These are phyloP conservation scores for Chalaropsis thielavioides DNA, from an alignment of 2,329 filamentous ascomycete genomes.

Conservation along the genomic window DNA sequence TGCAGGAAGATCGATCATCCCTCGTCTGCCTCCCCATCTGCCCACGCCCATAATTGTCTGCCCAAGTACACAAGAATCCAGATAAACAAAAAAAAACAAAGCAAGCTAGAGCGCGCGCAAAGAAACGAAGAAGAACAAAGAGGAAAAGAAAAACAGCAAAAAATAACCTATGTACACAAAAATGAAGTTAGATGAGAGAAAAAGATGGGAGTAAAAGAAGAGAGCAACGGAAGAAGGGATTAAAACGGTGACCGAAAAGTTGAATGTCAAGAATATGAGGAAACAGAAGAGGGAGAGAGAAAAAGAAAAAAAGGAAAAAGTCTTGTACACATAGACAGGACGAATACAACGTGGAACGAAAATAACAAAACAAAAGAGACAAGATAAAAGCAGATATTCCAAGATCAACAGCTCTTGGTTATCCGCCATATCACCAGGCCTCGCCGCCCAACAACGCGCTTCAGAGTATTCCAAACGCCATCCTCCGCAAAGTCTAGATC, in stretches of 20 bases:
- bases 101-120: background rate
- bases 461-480: conserved; percentile 56
- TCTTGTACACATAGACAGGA: too few species aligned
- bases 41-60: background rate
- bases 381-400: conserved; percentile 12
- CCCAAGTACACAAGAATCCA: background rate
- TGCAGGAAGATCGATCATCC: background rate
- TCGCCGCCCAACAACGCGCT: conserved; percentile 49
- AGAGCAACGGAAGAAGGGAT: background rate
- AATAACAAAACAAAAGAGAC: conserved; percentile 20
- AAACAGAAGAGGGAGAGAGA: background rate
- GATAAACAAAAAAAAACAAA: conserved; percentile 5
- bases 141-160: conserved; percentile 17
- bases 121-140: conserved; percentile 15
- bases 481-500: conserved; percentile 69
- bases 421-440: conserved; percentile 50
- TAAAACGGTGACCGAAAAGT: background rate
- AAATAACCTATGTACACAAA: conserved; percentile 1
- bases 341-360: background rate
- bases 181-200: conserved; percentile 6
- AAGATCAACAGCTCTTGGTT: conserved; percentile 40
- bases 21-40: background rate
- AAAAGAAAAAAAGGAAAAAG: background rate
- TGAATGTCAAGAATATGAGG: background rate
- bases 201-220: background rate